These are phyloP conservation scores for Colletotrichum tropicicola DNA, from an alignment of 2,329 filamentous ascomycete species.

Conservation along the genomic window DNA sequence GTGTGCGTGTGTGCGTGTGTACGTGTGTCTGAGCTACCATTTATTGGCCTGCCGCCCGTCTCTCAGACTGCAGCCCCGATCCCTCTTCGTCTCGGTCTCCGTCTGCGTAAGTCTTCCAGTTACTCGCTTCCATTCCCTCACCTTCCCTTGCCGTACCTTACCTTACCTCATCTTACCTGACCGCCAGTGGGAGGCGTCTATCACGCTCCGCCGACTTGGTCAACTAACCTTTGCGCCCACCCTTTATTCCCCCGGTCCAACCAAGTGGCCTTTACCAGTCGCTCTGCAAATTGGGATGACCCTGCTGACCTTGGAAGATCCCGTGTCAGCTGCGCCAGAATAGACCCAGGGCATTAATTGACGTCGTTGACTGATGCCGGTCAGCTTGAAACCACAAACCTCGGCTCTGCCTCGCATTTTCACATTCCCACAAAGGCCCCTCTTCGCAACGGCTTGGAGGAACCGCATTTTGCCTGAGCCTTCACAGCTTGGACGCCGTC, in stretches of 20 bases:
- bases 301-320: constrained; percentile 20
- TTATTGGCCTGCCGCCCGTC: too few species aligned
- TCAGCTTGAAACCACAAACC: constrained; percentile 25
- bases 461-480: neutral
- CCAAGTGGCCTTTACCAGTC: neutral
- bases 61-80: too few species aligned
- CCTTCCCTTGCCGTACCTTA: too few species aligned
- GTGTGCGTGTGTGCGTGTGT: too few species aligned
- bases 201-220: neutral
- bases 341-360: neutral
- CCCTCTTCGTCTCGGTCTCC: too few species aligned
- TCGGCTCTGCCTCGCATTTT: constrained; percentile 23
- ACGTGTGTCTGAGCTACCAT: too few species aligned
- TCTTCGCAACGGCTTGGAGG: neutral
- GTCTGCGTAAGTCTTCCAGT: too few species aligned
- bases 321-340: constrained; percentile 8
- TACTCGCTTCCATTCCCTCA: too few species aligned
- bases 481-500: neutral
- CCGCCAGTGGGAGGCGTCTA: too few species aligned
- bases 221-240: neutral
- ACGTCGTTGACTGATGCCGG: constrained; percentile 27
- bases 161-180: too few species aligned
- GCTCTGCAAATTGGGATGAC: constrained; percentile 11
- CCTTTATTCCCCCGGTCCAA: neutral
- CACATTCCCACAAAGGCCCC: neutral